phyloP scores from a whole-genome alignment of 2,329 filamentous ascomycete species.

The Hypomyces perniciosus region DNA sequence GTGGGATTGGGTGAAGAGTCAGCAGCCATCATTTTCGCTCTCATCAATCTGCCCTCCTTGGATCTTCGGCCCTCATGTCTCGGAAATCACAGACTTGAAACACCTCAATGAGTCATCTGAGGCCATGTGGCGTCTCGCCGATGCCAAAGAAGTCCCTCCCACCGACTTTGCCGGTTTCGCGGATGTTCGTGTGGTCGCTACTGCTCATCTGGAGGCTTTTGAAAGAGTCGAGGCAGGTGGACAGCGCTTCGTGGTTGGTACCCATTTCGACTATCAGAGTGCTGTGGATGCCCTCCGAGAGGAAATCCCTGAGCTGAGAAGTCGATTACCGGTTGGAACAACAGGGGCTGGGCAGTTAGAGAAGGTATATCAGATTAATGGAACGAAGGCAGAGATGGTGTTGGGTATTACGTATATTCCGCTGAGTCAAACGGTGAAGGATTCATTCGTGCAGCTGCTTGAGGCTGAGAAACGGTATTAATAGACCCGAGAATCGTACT shows the following conservation, averaged over 20 bases:
- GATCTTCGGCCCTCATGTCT: constrained; percentile 53
- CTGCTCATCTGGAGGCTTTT: constrained; percentile 53
- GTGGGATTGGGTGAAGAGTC: constrained; percentile 41
- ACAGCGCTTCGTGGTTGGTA: constrained; percentile 58
- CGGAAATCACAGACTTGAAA: constrained; percentile 11
- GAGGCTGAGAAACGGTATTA: background rate
- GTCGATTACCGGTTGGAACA: constrained; percentile 14
- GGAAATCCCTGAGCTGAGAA: constrained; percentile 42
- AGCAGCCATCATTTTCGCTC: constrained; percentile 49
- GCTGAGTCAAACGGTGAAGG: constrained; percentile 26
- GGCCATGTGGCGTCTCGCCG: constrained; percentile 14
- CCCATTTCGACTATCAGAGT: constrained; percentile 56
- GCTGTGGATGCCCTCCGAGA: constrained; percentile 46
- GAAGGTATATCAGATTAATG: constrained; percentile 39
- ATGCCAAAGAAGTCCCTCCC: constrained; percentile 14
- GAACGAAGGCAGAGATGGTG: constrained; percentile 32
- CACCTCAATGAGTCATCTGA: constrained; percentile 16
- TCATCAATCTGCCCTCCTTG: constrained; percentile 57
- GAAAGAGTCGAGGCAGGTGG: constrained; percentile 48
- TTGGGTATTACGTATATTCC: constrained; percentile 54
- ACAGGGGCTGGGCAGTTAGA: constrained; percentile 15
- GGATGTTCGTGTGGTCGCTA: constrained; percentile 53
- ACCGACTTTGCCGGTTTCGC: constrained; percentile 39
- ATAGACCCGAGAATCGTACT: background rate
- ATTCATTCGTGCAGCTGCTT: constrained; percentile 8